A percentile compares a stretch with the other conserved stretches of the same genome.
phyloP scores from a whole-genome alignment of 2,329 filamentous ascomycete species.

The Ophiostoma sp. region DNA sequence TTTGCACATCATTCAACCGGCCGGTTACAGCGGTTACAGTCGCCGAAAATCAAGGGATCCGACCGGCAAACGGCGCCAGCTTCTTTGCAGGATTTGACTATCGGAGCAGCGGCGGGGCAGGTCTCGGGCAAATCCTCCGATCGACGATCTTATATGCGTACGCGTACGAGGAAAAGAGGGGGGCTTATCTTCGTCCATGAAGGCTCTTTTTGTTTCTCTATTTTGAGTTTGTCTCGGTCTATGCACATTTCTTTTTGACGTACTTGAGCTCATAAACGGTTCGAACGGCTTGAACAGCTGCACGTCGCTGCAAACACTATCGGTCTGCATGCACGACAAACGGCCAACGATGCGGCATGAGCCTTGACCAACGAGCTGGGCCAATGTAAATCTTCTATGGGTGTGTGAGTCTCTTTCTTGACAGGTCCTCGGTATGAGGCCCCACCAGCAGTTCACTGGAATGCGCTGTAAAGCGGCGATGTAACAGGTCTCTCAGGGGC shows the following conservation, averaged over 20 bases:
- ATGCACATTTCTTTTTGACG: not conserved
- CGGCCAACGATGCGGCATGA: conserved; percentile 1
- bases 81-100: not conserved
- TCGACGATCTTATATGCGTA: not conserved
- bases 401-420: not conserved
- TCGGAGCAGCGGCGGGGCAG: not conserved
- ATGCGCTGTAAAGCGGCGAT: conserved; percentile 9
- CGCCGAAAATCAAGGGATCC: not conserved
- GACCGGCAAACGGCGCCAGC: not conserved
- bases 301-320: conserved; percentile 15
- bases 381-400: not conserved
- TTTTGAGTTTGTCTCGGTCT: not conserved
- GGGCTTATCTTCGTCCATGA: not conserved
- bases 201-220: not conserved
- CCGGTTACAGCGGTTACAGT: not conserved
- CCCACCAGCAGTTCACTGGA: not conserved
- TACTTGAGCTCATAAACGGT: not conserved
- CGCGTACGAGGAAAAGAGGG: not conserved
- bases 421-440: not conserved
- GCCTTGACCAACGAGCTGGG: not conserved
- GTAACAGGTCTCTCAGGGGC: conserved; percentile 10
- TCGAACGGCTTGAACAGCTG: not conserved
- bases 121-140: not conserved
- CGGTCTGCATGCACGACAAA: conserved; percentile 1
- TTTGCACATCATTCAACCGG: not conserved